These are phyloP conservation scores for Komagataella ulmi DNA, from an alignment of 805 yeast species.

Conservation along the genomic window DNA sequence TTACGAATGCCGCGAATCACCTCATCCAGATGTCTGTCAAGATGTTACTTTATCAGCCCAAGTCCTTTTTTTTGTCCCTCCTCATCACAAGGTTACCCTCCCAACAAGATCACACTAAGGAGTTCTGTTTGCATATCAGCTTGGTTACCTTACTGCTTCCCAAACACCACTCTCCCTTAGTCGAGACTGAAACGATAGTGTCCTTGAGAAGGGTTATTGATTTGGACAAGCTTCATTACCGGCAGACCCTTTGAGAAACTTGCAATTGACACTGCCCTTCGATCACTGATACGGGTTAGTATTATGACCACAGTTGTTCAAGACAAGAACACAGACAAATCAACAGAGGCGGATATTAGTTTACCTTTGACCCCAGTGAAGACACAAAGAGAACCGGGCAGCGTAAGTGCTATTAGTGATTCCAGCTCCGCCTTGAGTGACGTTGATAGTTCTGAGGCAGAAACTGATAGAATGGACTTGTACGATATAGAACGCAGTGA, in stretches of 20 bases:
- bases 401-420: slow-evolving; percentile 3
- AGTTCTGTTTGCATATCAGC: neutral
- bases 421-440: slow-evolving; percentile 37
- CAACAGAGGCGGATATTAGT: neutral
- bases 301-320: neutral
- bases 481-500: slow-evolving; percentile 36
- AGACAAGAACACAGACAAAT: slow-evolving; percentile 1
- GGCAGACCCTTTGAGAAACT: neutral
- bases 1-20: neutral
- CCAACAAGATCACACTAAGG: neutral
- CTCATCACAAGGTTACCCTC: neutral
- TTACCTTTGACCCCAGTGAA: neutral
- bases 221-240: neutral
- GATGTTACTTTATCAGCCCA: neutral
- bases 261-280: neutral
- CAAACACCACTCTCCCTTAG: neutral
- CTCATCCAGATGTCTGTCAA: neutral
- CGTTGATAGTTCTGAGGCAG: slow-evolving; percentile 69
- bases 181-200: neutral
- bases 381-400: neutral
- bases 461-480: slow-evolving; percentile 73
- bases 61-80: neutral
- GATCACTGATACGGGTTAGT: neutral
- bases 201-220: neutral
- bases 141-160: neutral